Evolutionary conservation across 177 flowering plant genomes (phyloP).

Genomic region (Vitis hybrid): DNA sequence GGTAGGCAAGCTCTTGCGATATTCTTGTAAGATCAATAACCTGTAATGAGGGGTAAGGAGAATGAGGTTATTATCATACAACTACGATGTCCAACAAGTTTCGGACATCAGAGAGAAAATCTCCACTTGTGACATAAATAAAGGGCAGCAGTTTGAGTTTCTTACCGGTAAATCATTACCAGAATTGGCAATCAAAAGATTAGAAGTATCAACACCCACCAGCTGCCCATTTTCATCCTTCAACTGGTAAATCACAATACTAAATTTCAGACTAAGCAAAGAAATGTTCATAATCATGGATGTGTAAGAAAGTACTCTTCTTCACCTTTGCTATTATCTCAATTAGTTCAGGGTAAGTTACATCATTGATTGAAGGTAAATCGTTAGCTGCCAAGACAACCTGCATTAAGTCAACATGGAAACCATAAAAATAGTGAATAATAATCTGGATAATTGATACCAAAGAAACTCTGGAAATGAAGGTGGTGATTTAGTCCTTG

Average conservation of each 20-base stretch:
- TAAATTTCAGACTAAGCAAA: conserved; percentile 19
- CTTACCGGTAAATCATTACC: conserved; percentile 99
- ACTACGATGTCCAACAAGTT: neutral
- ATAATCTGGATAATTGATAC: neutral
- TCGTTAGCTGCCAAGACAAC: conserved; percentile 98
- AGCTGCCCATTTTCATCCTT: conserved; percentile 83
- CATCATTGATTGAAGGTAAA: conserved; percentile 94
- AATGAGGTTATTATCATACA: neutral
- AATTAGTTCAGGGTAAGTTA: conserved; percentile 77
- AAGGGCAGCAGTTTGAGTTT: conserved; percentile 9
- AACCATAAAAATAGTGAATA: neutral
- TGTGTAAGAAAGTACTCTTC: neutral
- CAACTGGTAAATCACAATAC: conserved; percentile 50
- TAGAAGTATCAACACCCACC: conserved; percentile 77
- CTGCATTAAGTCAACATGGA: conserved; percentile 39
- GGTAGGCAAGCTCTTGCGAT: conserved; percentile 87
- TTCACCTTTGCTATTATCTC: conserved; percentile 86
- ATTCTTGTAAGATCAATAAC: conserved; percentile 89
- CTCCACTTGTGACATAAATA: neutral
- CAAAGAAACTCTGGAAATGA: neutral
- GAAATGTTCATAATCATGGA: neutral
- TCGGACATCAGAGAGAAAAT: neutral
- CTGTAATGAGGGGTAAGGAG: conserved; percentile 34
- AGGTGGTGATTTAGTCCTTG: too few species aligned
- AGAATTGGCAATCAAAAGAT: conserved; percentile 88